Conservation (phyloP, 148 eudicot species). For the Silene uniflora region DNA sequence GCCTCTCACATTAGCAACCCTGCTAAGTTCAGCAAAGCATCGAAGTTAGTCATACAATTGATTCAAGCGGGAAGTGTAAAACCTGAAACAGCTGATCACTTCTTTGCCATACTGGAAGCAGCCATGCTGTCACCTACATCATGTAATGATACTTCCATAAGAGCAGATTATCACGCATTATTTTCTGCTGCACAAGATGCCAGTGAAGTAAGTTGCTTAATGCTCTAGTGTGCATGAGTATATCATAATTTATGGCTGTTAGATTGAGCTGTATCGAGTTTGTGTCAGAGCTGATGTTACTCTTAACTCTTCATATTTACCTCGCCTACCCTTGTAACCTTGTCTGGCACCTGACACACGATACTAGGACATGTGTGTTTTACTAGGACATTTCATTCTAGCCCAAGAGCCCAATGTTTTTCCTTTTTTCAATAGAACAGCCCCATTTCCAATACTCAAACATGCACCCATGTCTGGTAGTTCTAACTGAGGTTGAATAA, state of each 20-base stretch:
- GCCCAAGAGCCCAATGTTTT: neutral
- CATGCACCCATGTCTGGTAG: neutral
- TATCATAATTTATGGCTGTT: neutral
- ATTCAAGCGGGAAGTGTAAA: slow-evolving; percentile 86
- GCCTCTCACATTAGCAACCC: slow-evolving; percentile 74
- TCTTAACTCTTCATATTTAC: no score
- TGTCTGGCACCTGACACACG: neutral
- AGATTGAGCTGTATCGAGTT: neutral
- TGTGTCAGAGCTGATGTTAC: neutral
- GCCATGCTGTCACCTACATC: slow-evolving; percentile 63
- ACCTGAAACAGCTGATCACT: slow-evolving; percentile 58
- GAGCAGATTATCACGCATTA: slow-evolving; percentile 76
- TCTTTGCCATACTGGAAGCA: slow-evolving; percentile 73
- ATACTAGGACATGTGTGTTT: neutral
- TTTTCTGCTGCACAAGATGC: slow-evolving; percentile 80
- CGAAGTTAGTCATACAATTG: slow-evolving; percentile 85
- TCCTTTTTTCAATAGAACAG: neutral
- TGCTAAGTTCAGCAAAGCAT: slow-evolving; percentile 72
- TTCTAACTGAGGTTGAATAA: neutral
- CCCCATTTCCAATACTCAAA: neutral
- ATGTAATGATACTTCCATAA: slow-evolving; percentile 62
- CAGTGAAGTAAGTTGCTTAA: slow-evolving; percentile 42
- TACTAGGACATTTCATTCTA: no score
- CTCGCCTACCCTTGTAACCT: neutral
- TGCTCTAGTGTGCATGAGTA: neutral